Percentiles rank a stretch among this genome's conserved stretches.
phyloP scores from a whole-genome alignment of 805 yeast species.

The Saccharomycodes ludwigii region DNA sequence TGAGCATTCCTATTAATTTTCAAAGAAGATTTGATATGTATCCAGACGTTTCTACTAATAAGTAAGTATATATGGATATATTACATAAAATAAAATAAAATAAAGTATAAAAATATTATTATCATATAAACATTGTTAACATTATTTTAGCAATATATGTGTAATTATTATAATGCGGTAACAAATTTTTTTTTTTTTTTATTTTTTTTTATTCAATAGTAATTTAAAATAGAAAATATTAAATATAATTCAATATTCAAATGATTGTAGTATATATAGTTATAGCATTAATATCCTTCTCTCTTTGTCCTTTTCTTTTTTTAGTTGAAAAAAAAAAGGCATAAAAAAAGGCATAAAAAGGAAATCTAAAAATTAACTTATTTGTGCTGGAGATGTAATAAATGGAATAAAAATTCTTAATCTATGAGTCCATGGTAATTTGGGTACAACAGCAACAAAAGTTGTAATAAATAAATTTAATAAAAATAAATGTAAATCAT shows the following conservation, averaged over 20 bases:
- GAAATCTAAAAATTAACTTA: no score
- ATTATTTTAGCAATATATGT: no score
- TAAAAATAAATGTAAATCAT: slow-evolving; percentile 66
- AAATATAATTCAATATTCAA: no score
- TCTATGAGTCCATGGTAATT: slow-evolving; percentile 73
- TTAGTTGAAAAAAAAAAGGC: no score
- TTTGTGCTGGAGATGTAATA: slow-evolving; percentile 28
- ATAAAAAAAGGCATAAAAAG: no score
- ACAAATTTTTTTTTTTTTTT: background rate
- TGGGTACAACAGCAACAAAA: slow-evolving; percentile 80
- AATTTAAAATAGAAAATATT: no score
- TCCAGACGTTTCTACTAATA: slow-evolving; percentile 17
- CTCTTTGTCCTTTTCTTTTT: no score
- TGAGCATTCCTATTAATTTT: slow-evolving; percentile 51
- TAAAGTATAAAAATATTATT: no score
- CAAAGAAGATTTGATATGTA: slow-evolving; percentile 64
- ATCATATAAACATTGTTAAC: no score
- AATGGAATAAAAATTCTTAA: slow-evolving; percentile 53
- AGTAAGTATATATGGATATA: background rate
- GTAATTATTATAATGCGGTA: background rate
- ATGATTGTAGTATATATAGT: no score
- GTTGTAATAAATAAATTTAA: slow-evolving; percentile 66
- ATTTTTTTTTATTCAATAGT: background rate
- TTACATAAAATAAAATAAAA: slow-evolving; percentile 1
- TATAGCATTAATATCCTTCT: no score